Conservation (phyloP, 306 rosid species). For the Cucurbita pepo region DNA sequence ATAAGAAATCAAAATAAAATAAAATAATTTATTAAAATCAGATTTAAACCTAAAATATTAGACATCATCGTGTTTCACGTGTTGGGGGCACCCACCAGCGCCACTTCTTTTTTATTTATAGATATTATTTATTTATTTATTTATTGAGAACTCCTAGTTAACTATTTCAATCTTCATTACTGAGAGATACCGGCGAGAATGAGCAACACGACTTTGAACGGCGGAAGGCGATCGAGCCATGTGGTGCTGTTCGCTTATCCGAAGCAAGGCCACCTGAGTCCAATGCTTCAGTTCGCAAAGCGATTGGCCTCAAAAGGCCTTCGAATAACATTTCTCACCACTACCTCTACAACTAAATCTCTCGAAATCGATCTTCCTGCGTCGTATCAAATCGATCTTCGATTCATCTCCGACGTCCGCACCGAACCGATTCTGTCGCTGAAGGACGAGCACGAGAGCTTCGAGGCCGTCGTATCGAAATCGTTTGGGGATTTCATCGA, state of each 20-base stretch:
- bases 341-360: background rate
- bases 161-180: no score
- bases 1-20: no score
- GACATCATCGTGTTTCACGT: background rate
- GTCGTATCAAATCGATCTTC: background rate
- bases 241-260: background rate
- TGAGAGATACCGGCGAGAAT: background rate
- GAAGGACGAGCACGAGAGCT: background rate
- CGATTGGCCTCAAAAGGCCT: constrained; percentile 15
- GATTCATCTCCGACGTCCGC: background rate
- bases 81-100: background rate
- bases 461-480: background rate
- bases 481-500: background rate
- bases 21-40: no score
- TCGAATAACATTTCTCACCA: constrained; percentile 3
- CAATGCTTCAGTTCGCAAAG: constrained; percentile 18
- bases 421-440: background rate
- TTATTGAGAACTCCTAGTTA: no score
- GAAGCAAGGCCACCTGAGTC: constrained; percentile 15
- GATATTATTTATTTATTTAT: no score
- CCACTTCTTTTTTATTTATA: no score
- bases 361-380: background rate
- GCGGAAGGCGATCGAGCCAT: background rate
- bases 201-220: background rate
- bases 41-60: no score